Evolutionary conservation across 768 basidiomycete genomes (phyloP).

Genomic region (Strobilomyces echinocephalus): DNA sequence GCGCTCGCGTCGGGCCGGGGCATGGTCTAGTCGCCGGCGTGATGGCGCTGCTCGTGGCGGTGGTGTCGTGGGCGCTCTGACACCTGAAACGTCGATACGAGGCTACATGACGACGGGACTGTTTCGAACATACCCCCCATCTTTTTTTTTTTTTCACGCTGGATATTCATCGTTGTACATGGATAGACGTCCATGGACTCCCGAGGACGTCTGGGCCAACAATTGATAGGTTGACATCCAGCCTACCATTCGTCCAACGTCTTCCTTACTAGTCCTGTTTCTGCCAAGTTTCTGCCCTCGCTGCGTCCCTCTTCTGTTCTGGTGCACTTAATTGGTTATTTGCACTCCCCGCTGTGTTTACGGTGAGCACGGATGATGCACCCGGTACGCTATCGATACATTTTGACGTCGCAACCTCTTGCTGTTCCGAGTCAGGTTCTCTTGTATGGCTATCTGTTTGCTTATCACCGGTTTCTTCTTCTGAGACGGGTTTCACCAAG

Average conservation of each 20-base stretch:
- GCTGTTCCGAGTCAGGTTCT: conserved; percentile 75
- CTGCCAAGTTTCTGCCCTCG: conserved; percentile 48
- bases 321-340: conserved; percentile 64
- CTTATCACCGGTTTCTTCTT: conserved; percentile 74
- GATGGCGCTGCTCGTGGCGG: neutral
- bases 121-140: too few species aligned
- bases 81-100: too few species aligned
- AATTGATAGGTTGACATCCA: too few species aligned
- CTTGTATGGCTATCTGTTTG: conserved; percentile 72
- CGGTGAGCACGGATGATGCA: conserved; percentile 29
- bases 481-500: conserved; percentile 37
- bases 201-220: too few species aligned
- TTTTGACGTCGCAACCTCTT: conserved; percentile 76
- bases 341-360: conserved; percentile 61
- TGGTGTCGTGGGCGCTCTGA: conserved; percentile 4
- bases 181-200: neutral
- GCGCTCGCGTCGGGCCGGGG: neutral
- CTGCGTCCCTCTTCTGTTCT: conserved; percentile 64
- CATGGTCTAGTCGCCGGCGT: neutral
- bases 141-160: too few species aligned
- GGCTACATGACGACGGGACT: too few species aligned
- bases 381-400: conserved; percentile 46
- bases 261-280: conserved; percentile 61
- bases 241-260: conserved; percentile 81
- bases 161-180: neutral